These are phyloP conservation scores for Xerophyta viscosa DNA, from an alignment of 106 monocot genomes.

Conservation along the genomic window DNA sequence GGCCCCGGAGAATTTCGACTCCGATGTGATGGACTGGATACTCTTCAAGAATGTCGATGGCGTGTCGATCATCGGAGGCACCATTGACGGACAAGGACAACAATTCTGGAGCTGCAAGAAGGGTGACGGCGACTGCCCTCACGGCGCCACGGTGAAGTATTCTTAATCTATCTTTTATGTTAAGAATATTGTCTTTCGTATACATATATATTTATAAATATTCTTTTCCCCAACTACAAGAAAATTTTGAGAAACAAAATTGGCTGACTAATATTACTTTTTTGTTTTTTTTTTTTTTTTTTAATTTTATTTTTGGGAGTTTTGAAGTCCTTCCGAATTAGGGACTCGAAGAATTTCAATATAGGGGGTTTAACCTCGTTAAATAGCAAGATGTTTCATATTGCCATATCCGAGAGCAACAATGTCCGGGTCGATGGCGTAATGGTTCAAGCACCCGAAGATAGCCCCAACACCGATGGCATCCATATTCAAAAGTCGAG, in stretches of 20 bases:
- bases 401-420: too few species aligned
- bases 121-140: slow-evolving; percentile 10
- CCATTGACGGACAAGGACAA: slow-evolving; percentile 33
- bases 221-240: too few species aligned
- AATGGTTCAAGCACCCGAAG: neutral
- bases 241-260: too few species aligned
- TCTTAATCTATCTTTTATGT: too few species aligned
- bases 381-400: slow-evolving; percentile 12
- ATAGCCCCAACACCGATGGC: slow-evolving; percentile 12
- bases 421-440: neutral
- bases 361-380: slow-evolving; percentile 4
- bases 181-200: too few species aligned
- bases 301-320: too few species aligned
- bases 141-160: slow-evolving; percentile 32
- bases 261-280: too few species aligned
- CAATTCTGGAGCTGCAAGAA: slow-evolving; percentile 40
- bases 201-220: too few species aligned
- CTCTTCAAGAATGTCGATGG: slow-evolving; percentile 23
- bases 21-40: slow-evolving; percentile 25
- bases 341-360: slow-evolving; percentile 9
- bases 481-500: slow-evolving; percentile 3
- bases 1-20: neutral
- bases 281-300: too few species aligned
- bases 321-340: too few species aligned
- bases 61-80: slow-evolving; percentile 37